Evolutionary conservation across 192 early-diverging fungal species (phyloP).

Genomic region (Coemansia sp.): DNA sequence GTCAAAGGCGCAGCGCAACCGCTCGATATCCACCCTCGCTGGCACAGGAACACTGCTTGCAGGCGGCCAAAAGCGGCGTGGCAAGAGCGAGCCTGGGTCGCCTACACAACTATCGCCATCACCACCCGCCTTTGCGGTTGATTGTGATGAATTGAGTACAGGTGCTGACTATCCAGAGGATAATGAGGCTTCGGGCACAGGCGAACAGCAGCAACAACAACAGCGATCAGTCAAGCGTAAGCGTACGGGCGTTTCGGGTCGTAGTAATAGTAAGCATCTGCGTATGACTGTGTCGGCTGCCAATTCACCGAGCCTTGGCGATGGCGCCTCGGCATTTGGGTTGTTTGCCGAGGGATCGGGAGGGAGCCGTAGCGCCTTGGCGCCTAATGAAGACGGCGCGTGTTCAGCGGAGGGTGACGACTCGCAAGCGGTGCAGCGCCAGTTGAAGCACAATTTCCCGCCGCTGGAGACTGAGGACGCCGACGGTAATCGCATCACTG

Average conservation of each 20-base stretch:
- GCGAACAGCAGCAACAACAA: neutral
- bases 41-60: neutral
- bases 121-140: slow-evolving; percentile 7
- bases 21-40: slow-evolving; percentile 30
- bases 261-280: slow-evolving; percentile 21
- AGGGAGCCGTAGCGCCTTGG: neutral
- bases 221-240: slow-evolving; percentile 17
- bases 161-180: slow-evolving; percentile 1
- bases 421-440: slow-evolving; percentile 11
- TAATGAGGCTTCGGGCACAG: neutral
- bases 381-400: neutral
- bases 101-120: slow-evolving; percentile 22
- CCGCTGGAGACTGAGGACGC: slow-evolving; percentile 37
- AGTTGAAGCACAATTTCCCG: slow-evolving; percentile 37
- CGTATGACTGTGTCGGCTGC: slow-evolving; percentile 40
- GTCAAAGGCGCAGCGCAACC: slow-evolving; percentile 22
- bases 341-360: slow-evolving; percentile 7
- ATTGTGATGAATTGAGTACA: slow-evolving; percentile 8
- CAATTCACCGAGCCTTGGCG: slow-evolving; percentile 39
- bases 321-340: slow-evolving; percentile 13
- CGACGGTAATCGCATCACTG: slow-evolving; percentile 36
- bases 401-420: slow-evolving; percentile 1
- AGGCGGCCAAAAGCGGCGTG: slow-evolving; percentile 18
- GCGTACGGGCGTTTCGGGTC: slow-evolving; percentile 10
- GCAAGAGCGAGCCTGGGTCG: slow-evolving; percentile 45